A percentile compares a stretch with the other conserved stretches of the same genome.
These are phyloP conservation scores for Dothidotthia symphoricarpi DNA, from an alignment of 2,329 filamentous ascomycete genomes.

Conservation along the genomic window DNA sequence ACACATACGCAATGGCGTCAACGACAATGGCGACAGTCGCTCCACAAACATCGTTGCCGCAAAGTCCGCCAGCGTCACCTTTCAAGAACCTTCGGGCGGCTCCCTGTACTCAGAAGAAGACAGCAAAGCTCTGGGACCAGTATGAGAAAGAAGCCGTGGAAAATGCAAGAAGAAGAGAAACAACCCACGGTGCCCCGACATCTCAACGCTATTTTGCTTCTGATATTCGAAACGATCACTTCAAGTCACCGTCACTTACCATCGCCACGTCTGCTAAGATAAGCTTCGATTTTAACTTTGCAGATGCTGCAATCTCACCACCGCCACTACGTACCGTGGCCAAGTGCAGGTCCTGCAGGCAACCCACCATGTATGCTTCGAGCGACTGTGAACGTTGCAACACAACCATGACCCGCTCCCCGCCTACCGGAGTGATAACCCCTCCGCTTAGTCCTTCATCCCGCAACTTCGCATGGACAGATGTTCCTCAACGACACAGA, in stretches of 20 bases:
- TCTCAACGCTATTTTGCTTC: conserved; percentile 21
- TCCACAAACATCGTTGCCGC: conserved; percentile 21
- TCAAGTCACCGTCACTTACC: conserved; percentile 8
- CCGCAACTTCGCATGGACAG: conserved; percentile 25
- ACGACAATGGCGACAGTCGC: conserved; percentile 20
- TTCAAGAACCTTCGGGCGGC: conserved; percentile 31
- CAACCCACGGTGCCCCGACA: conserved; percentile 10
- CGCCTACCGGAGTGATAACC: conserved; percentile 21
- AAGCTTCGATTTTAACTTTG: conserved; percentile 30
- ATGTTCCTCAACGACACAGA: conserved; percentile 21
- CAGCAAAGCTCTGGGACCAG: conserved; percentile 37
- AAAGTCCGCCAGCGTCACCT: conserved; percentile 22
- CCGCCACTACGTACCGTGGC: conserved; percentile 24
- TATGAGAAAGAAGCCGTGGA: conserved; percentile 35
- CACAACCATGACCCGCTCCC: conserved; percentile 26
- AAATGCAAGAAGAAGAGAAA: conserved; percentile 31
- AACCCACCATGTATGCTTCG: conserved; percentile 25
- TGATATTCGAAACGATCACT: conserved; percentile 18
- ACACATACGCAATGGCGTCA: conserved; percentile 8
- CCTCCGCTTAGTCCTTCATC: conserved; percentile 25
- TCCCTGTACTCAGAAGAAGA: conserved; percentile 27
- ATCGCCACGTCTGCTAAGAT: conserved; percentile 12
- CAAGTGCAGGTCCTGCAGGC: conserved; percentile 33
- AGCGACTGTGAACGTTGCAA: conserved; percentile 35
- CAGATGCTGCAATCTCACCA: conserved; percentile 6